phyloP scores from a whole-genome alignment of 805 yeast genomes.

The Zygotorulaspora florentina region DNA sequence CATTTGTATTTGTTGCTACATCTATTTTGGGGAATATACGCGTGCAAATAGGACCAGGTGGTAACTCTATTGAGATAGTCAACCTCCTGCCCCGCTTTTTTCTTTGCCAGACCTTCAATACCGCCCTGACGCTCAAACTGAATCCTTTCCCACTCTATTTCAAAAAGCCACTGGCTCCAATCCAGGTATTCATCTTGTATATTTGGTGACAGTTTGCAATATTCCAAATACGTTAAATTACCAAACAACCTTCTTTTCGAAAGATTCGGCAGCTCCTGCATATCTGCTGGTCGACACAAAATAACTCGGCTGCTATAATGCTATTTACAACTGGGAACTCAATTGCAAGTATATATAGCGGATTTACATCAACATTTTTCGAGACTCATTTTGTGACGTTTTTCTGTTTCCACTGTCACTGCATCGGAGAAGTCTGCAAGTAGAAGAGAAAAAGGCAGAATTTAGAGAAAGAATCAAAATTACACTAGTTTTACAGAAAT shows the following conservation, averaged over 20 bases:
- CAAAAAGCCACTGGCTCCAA: slow-evolving; percentile 17
- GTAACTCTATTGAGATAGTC: slow-evolving; percentile 12
- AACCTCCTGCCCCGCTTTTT: slow-evolving; percentile 7
- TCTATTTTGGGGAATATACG: slow-evolving; percentile 11
- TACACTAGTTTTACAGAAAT: slow-evolving; percentile 1
- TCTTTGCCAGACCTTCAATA: slow-evolving; percentile 10
- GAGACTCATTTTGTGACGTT: background rate
- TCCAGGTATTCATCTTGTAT: slow-evolving; percentile 14
- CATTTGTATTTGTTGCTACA: background rate
- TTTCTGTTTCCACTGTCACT: background rate
- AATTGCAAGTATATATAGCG: background rate
- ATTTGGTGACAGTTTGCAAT: slow-evolving; percentile 6
- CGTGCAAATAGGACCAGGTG: slow-evolving; percentile 17
- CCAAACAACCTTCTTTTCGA: slow-evolving; percentile 7
- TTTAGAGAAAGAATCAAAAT: background rate
- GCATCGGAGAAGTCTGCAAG: background rate
- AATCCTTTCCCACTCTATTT: slow-evolving; percentile 11
- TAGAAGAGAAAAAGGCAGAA: slow-evolving; percentile 1
- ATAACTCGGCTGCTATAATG: no score
- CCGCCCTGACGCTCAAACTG: slow-evolving; percentile 15
- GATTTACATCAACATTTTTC: background rate
- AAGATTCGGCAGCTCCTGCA: background rate
- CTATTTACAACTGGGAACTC: no score
- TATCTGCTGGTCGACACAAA: background rate
- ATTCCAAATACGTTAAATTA: slow-evolving; percentile 11